phyloP scores from a whole-genome alignment of 129 eudicot species.

The Silybum marianum region DNA sequence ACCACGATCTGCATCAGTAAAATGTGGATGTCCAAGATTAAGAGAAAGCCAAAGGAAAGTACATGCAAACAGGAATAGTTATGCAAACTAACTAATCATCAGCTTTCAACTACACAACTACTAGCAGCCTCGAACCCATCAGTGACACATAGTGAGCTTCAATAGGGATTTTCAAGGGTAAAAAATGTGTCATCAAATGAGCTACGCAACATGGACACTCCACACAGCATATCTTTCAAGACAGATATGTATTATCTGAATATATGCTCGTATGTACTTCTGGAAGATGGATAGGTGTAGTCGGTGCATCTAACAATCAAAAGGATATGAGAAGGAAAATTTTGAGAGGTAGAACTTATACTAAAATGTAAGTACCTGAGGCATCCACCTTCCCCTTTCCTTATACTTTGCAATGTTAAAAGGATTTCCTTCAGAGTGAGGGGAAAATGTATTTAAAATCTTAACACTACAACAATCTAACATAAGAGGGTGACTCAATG shows the following conservation, averaged over 20 bases:
- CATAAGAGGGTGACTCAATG: not conserved
- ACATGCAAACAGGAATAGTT: not conserved
- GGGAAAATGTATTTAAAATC: not conserved
- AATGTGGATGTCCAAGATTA: not conserved
- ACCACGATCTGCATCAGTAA: conserved; percentile 73
- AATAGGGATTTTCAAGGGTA: not conserved
- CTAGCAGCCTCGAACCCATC: not conserved
- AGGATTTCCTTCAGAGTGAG: not conserved
- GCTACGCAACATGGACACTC: conserved; percentile 1
- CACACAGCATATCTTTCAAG: not conserved
- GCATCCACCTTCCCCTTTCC: not conserved
- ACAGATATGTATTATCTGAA: not conserved
- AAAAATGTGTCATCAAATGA: not conserved
- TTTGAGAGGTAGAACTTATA: not conserved
- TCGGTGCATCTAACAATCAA: conserved; percentile 12
- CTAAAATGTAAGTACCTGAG: not conserved
- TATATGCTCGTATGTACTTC: not conserved
- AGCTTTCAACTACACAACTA: conserved; percentile 5
- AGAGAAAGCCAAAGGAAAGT: conserved; percentile 1
- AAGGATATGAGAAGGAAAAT: not conserved
- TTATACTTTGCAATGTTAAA: not conserved
- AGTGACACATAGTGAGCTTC: not conserved
- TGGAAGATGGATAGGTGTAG: not conserved
- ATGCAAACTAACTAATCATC: conserved; percentile 2
- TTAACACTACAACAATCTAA: conserved; percentile 1